Evolutionary conservation across 163 green algal species (phyloP).

Genomic region (Chlamydomonas reinhardtii): DNA sequence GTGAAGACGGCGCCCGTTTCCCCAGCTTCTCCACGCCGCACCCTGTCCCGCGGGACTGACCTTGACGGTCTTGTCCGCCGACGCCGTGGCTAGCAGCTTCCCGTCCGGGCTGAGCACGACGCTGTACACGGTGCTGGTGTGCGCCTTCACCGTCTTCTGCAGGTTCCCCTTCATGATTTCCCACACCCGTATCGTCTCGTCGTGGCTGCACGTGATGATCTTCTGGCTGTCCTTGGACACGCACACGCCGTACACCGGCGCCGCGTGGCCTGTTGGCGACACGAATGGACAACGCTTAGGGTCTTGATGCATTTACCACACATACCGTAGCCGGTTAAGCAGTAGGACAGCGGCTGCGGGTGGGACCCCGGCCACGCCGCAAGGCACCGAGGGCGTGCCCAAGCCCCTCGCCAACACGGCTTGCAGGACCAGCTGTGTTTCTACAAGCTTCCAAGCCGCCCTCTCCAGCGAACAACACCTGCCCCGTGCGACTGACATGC

Average conservation of each 20-base stretch:
- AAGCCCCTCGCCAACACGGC: too few relatives aligned
- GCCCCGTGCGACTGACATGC: too few relatives aligned
- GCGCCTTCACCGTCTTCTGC: slow-evolving; percentile 56
- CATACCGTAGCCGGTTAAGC: too few relatives aligned
- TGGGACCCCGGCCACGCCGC: too few relatives aligned
- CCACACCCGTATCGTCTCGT: slow-evolving; percentile 65
- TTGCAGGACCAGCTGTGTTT: background rate
- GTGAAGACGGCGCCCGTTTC: too few relatives aligned
- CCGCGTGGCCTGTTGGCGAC: slow-evolving; percentile 46
- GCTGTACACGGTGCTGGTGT: slow-evolving; percentile 52
- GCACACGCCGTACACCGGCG: slow-evolving; percentile 56
- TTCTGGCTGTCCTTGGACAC: slow-evolving; percentile 60
- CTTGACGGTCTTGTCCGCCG: slow-evolving; percentile 56
- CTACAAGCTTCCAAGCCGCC: background rate
- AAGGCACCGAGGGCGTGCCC: too few relatives aligned
- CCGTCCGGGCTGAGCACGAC: slow-evolving; percentile 48
- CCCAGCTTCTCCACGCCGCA: too few relatives aligned
- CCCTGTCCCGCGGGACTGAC: background rate
- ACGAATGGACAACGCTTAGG: too few relatives aligned
- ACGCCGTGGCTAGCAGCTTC: slow-evolving; percentile 51
- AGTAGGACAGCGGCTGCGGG: too few relatives aligned
- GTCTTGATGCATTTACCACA: too few relatives aligned
- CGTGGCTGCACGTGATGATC: slow-evolving; percentile 56
- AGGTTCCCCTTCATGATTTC: slow-evolving; percentile 64
- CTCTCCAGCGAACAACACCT: too few relatives aligned